Evolutionary conservation across 495 filamentous ascomycete species (phyloP).

Genomic region (Cladorrhinum samala): DNA sequence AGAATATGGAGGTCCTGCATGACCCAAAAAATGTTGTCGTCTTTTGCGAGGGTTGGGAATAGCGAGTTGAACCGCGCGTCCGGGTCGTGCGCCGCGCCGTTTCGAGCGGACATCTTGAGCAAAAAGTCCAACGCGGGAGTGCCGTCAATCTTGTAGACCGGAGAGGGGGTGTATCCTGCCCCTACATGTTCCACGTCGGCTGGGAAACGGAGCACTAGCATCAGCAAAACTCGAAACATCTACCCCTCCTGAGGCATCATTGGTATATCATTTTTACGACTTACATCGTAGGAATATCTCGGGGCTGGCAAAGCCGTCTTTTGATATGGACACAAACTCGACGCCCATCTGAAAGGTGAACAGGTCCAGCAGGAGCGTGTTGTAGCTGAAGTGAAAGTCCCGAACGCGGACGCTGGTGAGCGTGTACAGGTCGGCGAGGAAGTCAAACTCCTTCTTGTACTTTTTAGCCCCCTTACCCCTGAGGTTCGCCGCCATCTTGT

Average conservation of each 20-base stretch:
- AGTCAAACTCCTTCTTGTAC: constrained; percentile 46
- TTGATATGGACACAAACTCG: constrained; percentile 18
- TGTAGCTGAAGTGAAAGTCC: constrained; percentile 13
- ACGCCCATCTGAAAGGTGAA: constrained; percentile 8
- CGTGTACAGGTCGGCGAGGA: constrained; percentile 33
- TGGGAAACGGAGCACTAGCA: background rate
- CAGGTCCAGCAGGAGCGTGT: constrained; percentile 8
- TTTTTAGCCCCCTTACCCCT: constrained; percentile 6
- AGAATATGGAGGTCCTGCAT: background rate
- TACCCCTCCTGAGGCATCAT: too few relatives aligned
- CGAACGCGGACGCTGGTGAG: constrained; percentile 2
- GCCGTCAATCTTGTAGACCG: constrained; percentile 17
- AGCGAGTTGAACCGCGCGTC: constrained; percentile 28
- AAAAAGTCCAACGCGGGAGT: constrained; percentile 12
- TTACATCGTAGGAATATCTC: constrained; percentile 16
- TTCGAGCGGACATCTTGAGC: background rate
- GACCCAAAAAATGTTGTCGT: background rate
- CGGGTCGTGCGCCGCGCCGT: constrained; percentile 21
- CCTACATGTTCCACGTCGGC: constrained; percentile 12
- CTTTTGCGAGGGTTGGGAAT: constrained; percentile 7
- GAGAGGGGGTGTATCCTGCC: constrained; percentile 15
- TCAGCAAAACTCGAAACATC: background rate
- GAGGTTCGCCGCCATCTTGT: constrained; percentile 27
- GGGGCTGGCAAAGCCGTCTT: constrained; percentile 9
- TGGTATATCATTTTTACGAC: too few relatives aligned